These are phyloP conservation scores for Acacia acuminata DNA, from an alignment of 306 rosid genomes.

Conservation along the genomic window DNA sequence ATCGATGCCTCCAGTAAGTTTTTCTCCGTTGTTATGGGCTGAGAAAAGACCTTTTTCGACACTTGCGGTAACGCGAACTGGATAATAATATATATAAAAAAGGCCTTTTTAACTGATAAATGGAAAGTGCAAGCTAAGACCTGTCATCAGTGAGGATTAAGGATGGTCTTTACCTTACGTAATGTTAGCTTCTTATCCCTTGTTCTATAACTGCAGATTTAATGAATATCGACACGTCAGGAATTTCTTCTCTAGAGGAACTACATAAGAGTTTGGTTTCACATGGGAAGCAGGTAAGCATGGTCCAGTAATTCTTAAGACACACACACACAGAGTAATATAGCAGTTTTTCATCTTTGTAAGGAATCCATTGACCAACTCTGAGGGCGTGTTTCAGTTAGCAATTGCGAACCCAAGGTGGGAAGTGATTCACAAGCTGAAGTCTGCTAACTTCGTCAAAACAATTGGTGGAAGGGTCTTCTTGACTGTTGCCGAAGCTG, in stretches of 20 bases:
- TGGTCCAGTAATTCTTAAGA: not conserved
- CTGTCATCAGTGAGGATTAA: not conserved
- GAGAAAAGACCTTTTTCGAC: not conserved
- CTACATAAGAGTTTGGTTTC: constrained; percentile 47
- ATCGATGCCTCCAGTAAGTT: constrained; percentile 65
- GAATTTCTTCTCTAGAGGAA: constrained; percentile 60
- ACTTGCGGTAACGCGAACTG: too few relatives aligned
- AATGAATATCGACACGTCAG: constrained; percentile 67
- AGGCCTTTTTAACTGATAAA: not conserved
- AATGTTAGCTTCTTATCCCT: not conserved
- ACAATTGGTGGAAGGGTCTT: constrained; percentile 57
- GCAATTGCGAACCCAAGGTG: constrained; percentile 64
- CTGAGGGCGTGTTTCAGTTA: constrained; percentile 34
- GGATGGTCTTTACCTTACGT: not conserved
- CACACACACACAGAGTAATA: not conserved
- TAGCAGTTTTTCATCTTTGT: not conserved
- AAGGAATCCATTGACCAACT: not conserved
- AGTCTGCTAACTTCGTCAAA: constrained; percentile 49
- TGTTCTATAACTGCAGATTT: constrained; percentile 41
- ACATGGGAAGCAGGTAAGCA: constrained; percentile 52
- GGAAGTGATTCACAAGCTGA: constrained; percentile 72
- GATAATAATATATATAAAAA: not conserved
- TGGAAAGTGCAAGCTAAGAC: not conserved
- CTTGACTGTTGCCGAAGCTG: constrained; percentile 69
- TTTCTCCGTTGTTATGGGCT: not conserved